These are phyloP conservation scores for Clitopilus hobsonii DNA, from an alignment of 768 basidiomycete species.

Conservation along the genomic window DNA sequence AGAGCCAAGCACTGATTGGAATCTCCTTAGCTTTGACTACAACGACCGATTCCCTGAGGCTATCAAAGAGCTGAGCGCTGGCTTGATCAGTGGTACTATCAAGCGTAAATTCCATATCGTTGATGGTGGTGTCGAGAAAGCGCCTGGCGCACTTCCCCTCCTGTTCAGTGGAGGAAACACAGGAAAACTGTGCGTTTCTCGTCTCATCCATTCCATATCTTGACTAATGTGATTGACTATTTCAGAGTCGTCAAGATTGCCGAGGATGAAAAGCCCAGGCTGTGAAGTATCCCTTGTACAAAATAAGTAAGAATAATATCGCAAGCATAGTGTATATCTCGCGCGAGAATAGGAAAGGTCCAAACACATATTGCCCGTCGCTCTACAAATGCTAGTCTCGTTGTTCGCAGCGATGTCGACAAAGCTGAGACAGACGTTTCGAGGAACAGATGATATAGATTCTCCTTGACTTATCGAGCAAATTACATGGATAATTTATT, in stretches of 20 bases:
- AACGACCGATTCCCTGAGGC: slow-evolving; percentile 53
- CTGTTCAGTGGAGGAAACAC: slow-evolving; percentile 75
- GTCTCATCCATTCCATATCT: neutral
- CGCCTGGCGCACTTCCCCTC: slow-evolving; percentile 64
- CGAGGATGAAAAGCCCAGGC: neutral
- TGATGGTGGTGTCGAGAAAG: slow-evolving; percentile 65
- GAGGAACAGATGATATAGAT: too few species aligned
- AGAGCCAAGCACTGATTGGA: neutral
- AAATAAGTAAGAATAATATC: too few species aligned
- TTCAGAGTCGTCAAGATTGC: slow-evolving; percentile 2
- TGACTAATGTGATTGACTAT: neutral
- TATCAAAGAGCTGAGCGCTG: slow-evolving; percentile 48
- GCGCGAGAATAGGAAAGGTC: too few species aligned
- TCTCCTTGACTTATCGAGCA: too few species aligned
- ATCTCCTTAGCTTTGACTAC: slow-evolving; percentile 67
- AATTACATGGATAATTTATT: too few species aligned
- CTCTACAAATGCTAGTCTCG: too few species aligned
- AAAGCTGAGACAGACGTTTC: too few species aligned
- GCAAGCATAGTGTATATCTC: too few species aligned
- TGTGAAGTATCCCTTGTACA: neutral
- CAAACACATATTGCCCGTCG: too few species aligned
- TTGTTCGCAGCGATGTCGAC: too few species aligned
- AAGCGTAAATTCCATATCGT: slow-evolving; percentile 80
- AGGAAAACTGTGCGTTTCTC: slow-evolving; percentile 60
- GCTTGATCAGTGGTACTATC: slow-evolving; percentile 63